Evolutionary conservation across 2,329 filamentous ascomycete species (phyloP).

Genomic region (Clonostachys rhizophaga): DNA sequence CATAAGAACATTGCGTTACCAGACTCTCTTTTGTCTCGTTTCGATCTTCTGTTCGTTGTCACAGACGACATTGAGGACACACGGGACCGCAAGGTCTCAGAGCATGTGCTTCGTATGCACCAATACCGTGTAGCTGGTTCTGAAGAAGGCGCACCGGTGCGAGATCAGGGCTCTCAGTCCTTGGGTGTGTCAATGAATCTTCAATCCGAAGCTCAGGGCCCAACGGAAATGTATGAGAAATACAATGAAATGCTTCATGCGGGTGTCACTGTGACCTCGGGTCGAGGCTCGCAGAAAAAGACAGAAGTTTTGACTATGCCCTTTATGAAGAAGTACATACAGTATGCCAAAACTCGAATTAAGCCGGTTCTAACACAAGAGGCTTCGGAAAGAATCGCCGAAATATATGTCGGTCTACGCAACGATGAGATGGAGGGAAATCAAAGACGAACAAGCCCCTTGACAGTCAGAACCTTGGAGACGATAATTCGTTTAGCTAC

Average conservation of each 20-base stretch:
- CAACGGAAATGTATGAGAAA: conserved; percentile 91
- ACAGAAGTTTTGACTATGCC: conserved; percentile 90
- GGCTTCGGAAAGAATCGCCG: conserved; percentile 85
- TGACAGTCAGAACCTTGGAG: conserved; percentile 95
- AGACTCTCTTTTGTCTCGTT: conserved; percentile 94
- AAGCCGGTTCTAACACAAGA: conserved; percentile 89
- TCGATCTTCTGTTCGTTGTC: conserved; percentile 95
- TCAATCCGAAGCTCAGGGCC: conserved; percentile 65
- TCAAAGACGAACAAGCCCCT: conserved; percentile 85
- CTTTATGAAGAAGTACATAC: conserved; percentile 99
- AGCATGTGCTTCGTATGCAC: conserved; percentile 97
- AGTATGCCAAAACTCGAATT: conserved; percentile 90
- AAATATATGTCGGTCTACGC: conserved; percentile 85
- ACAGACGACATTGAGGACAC: conserved; percentile 98
- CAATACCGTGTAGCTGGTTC: conserved; percentile 87
- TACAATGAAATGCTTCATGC: conserved; percentile 95
- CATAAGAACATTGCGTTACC: conserved; percentile 98
- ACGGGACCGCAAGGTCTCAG: conserved; percentile 84
- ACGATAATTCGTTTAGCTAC: conserved; percentile 97
- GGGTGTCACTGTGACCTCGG: conserved; percentile 73
- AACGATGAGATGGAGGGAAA: conserved; percentile 97
- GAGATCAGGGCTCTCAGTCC: conserved; percentile 79
- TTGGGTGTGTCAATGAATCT: conserved; percentile 84
- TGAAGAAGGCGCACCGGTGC: conserved; percentile 90
- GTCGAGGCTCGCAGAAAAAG: conserved; percentile 69